These are phyloP conservation scores for Nitzschia palea DNA, from an alignment of 108 stramenopile species.

Conservation along the genomic window DNA sequence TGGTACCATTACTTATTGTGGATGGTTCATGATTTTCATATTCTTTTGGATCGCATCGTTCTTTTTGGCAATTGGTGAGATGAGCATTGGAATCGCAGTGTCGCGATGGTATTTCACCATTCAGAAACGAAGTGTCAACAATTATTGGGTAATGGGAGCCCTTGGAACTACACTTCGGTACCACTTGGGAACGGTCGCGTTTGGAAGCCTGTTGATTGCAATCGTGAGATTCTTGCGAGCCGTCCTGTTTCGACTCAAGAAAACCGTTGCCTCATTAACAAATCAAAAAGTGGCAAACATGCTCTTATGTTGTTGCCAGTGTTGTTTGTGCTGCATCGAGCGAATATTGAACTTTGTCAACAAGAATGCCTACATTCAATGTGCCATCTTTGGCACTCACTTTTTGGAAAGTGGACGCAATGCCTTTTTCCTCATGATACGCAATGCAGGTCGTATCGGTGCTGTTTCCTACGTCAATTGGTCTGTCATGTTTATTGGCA, in stretches of 20 bases:
- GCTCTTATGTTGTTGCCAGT: conserved; percentile 86
- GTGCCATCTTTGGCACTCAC: conserved; percentile 85
- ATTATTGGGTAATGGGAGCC: conserved; percentile 56
- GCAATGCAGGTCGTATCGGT: conserved; percentile 68
- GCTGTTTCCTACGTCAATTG: conserved; percentile 63
- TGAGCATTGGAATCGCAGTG: conserved; percentile 83
- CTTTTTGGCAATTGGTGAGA: conserved; percentile 90
- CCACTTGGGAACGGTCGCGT: conserved; percentile 94
- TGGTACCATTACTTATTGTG: conserved; percentile 43
- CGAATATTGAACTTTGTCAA: conserved; percentile 85
- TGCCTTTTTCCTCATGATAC: conserved; percentile 83
- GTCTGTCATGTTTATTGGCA: conserved; percentile 83
- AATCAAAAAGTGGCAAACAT: conserved; percentile 69
- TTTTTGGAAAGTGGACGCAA: conserved; percentile 80
- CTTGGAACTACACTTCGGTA: conserved; percentile 61
- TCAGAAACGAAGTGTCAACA: conserved; percentile 74
- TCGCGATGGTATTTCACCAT: conserved; percentile 83
- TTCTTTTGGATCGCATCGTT: conserved; percentile 94
- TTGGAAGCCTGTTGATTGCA: conserved; percentile 91
- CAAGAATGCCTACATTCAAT: conserved; percentile 85
- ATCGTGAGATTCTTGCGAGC: conserved; percentile 88
- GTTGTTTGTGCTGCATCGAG: conserved; percentile 87
- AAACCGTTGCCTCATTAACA: conserved; percentile 66
- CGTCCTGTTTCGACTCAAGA: conserved; percentile 82
- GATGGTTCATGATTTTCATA: conserved; percentile 88